Evolutionary conservation across 345 rosid species (phyloP), one percentile per base, ranked within the genome.

Genomic region (Linum tenue): DNA sequence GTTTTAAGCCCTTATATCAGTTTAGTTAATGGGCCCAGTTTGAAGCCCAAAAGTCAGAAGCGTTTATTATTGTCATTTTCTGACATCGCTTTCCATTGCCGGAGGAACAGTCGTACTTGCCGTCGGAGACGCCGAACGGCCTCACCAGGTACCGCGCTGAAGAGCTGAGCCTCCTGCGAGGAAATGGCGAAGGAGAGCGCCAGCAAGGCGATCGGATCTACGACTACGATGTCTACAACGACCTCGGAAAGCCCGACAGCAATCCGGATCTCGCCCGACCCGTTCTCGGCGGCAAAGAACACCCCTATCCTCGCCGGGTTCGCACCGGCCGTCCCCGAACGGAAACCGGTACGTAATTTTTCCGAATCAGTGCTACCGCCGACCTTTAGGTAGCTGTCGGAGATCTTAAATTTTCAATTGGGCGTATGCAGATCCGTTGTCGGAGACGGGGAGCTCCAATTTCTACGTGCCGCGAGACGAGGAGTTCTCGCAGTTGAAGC

Each of bases 211-310:
- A 82, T 5, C 66, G 81, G 59, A 66, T 76, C n/a, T 81, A 81
- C 41, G 82, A 81, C 22, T 81, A 78, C 37, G 82, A 76, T 62
- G 60, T 65, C 16, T 81, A 78, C 57, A 78, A 76, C 35, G 82
- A 81, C 43, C 67, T 81, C 1, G 82, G 77, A 6, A 44, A 71
- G 55, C 81, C 81, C 1, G 82, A 81, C 53, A 58, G 10, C 3
- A 14, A 10, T 7, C 39, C 40, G 0, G 68, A 76, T 0, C 50
- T 70, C 5, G 56, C 37, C 15, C 66, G 63, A 15, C 69, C 36
- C 5, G 64, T 62, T 22, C 42, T 62, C n/a, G 64, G 64, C 36
- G 64, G 64, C 51, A 62, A 40, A 12, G 16, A 62, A 11, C 43
- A 41, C 17, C 64, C 64, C 0, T 62, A 62, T 38, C 64, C 64